These are phyloP conservation scores for Trichoderma koningii DNA, from an alignment of 2,329 filamentous ascomycete genomes.

Conservation along the genomic window DNA sequence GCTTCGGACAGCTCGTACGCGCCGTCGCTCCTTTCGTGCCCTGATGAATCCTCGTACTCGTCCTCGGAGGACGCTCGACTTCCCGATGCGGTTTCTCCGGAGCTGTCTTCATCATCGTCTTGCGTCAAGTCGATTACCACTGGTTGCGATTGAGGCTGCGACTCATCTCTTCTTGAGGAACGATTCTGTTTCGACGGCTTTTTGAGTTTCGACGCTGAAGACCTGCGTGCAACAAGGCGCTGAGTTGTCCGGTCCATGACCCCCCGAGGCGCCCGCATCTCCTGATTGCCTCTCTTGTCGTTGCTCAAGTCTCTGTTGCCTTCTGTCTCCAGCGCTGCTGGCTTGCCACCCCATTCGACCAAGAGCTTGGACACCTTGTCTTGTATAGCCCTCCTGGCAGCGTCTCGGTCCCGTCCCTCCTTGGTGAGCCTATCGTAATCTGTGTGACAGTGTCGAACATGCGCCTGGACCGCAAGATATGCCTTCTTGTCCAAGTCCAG, in stretches of 20 bases:
- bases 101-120: conserved; percentile 18
- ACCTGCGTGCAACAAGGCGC: background rate
- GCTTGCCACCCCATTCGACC: conserved; percentile 20
- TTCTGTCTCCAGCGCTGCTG: background rate
- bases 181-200: background rate
- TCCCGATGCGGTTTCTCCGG: background rate
- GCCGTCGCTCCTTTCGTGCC: conserved; percentile 9
- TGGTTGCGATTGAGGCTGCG: background rate
- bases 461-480: conserved; percentile 50
- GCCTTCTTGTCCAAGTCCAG: conserved; percentile 45
- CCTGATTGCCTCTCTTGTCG: background rate
- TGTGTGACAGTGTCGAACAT: conserved; percentile 52
- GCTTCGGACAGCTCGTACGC: conserved; percentile 24
- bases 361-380: conserved; percentile 23
- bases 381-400: conserved; percentile 26
- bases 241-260: background rate
- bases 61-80: conserved; percentile 9
- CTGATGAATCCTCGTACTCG: conserved; percentile 3
- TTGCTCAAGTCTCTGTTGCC: background rate
- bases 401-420: background rate
- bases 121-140: conserved; percentile 23
- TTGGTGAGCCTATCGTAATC: conserved; percentile 46
- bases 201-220: background rate
- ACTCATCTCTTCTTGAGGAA: background rate
- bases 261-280: background rate